Conservation (phyloP, 1,139 yeast genomes). For the Suhomyces panamericanus region DNA sequence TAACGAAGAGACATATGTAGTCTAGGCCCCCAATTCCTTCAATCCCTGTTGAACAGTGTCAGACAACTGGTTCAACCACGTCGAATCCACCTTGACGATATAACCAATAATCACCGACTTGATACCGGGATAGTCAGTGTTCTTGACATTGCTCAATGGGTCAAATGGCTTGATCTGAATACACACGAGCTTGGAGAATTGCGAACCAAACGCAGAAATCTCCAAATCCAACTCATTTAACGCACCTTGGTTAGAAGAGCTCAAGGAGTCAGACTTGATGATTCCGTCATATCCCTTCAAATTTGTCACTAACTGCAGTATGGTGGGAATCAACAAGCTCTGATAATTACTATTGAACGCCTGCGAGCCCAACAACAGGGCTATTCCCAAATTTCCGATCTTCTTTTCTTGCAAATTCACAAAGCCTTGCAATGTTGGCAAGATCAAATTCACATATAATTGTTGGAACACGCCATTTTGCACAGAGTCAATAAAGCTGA, state of each 20-base stretch:
- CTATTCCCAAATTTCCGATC: constrained; percentile 70
- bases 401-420: constrained; percentile 75
- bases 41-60: constrained; percentile 4
- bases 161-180: constrained; percentile 64
- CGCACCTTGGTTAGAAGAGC: constrained; percentile 28
- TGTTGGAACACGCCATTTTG: constrained; percentile 68
- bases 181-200: constrained; percentile 70
- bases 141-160: constrained; percentile 54
- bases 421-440: constrained; percentile 66
- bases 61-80: constrained; percentile 31
- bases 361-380: constrained; percentile 44
- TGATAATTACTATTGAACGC: constrained; percentile 37
- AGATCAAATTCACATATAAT: constrained; percentile 59
- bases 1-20: constrained; percentile 1
- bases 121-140: constrained; percentile 36
- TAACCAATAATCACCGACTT: constrained; percentile 31
- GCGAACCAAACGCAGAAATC: constrained; percentile 77
- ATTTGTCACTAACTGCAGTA: constrained; percentile 52
- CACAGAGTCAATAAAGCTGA: constrained; percentile 59
- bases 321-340: constrained; percentile 46
- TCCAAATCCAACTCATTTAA: constrained; percentile 50
- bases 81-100: constrained; percentile 31
- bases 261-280: constrained; percentile 31
- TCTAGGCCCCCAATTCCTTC: constrained; percentile 3
- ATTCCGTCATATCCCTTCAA: constrained; percentile 44